phyloP scores from a whole-genome alignment of 2,329 filamentous ascomycete genomes.

The Fusarium incarnatum region DNA sequence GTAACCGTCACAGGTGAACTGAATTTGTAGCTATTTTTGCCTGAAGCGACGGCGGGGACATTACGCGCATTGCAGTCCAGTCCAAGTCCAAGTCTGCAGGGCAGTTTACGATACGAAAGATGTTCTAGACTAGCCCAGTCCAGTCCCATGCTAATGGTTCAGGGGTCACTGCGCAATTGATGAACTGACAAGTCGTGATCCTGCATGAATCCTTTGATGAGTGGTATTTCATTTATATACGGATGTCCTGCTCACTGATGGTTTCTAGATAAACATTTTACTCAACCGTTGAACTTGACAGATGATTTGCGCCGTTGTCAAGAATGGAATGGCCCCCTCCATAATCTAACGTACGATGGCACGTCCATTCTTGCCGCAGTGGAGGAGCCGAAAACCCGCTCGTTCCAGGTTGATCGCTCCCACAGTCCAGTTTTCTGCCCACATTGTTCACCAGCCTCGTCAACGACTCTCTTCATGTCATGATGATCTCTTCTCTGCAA shows the following conservation, averaged over 20 bases:
- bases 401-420: slow-evolving; percentile 7
- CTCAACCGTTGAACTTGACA: slow-evolving; percentile 3
- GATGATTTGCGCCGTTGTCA: slow-evolving; percentile 8
- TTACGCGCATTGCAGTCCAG: slow-evolving; percentile 25
- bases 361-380: slow-evolving; percentile 19
- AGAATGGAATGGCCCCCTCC: slow-evolving; percentile 26
- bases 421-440: slow-evolving; percentile 1
- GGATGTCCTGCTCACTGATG: neutral
- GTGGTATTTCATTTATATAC: neutral
- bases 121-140: neutral
- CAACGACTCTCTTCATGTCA: slow-evolving; percentile 3
- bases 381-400: slow-evolving; percentile 4
- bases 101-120: slow-evolving; percentile 11
- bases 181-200: neutral
- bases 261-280: too few species aligned
- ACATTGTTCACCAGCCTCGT: slow-evolving; percentile 12
- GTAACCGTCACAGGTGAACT: slow-evolving; percentile 18
- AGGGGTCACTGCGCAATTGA: slow-evolving; percentile 18
- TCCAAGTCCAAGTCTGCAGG: slow-evolving; percentile 3
- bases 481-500: neutral
- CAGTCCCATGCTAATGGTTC: neutral
- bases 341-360: slow-evolving; percentile 22
- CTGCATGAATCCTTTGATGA: neutral
- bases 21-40: slow-evolving; percentile 28
- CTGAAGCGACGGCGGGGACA: slow-evolving; percentile 12